Evolutionary conservation across 2,329 filamentous ascomycete species (phyloP).

Genomic region (Talaromyces sp.): DNA sequence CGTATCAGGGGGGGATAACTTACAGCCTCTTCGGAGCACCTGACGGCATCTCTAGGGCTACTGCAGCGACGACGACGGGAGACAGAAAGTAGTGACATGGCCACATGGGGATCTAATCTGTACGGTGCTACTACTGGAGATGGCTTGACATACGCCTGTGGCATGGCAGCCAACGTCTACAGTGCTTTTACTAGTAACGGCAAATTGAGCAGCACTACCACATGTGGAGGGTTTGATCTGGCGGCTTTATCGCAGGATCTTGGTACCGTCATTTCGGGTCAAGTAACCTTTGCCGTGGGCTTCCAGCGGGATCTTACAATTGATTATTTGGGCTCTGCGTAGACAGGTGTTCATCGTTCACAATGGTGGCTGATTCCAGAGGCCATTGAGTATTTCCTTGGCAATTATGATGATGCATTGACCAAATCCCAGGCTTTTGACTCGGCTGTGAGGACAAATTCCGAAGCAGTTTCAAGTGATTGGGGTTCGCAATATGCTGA

Average conservation of each 20-base stretch:
- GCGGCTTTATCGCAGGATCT: neutral
- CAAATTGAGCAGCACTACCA: neutral
- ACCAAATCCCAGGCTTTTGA: neutral
- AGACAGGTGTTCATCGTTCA: neutral
- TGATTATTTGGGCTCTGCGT: neutral
- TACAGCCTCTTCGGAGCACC: neutral
- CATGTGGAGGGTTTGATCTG: neutral
- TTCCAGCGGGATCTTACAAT: neutral
- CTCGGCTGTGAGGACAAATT: neutral
- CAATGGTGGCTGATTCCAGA: neutral
- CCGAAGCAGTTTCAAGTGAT: neutral
- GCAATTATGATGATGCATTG: neutral
- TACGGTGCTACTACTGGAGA: neutral
- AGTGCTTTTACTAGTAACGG: neutral
- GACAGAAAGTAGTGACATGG: neutral
- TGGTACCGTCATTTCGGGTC: neutral
- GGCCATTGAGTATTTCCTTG: neutral
- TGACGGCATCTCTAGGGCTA: neutral
- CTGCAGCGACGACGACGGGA: neutral
- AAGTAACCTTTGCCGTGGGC: neutral
- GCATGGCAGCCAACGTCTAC: neutral
- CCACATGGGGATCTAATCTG: neutral
- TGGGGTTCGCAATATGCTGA: neutral
- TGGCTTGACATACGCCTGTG: neutral
- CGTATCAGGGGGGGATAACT: neutral